phyloP scores from a whole-genome alignment of 164 flowering plant genomes.

The Magnolia sinica region DNA sequence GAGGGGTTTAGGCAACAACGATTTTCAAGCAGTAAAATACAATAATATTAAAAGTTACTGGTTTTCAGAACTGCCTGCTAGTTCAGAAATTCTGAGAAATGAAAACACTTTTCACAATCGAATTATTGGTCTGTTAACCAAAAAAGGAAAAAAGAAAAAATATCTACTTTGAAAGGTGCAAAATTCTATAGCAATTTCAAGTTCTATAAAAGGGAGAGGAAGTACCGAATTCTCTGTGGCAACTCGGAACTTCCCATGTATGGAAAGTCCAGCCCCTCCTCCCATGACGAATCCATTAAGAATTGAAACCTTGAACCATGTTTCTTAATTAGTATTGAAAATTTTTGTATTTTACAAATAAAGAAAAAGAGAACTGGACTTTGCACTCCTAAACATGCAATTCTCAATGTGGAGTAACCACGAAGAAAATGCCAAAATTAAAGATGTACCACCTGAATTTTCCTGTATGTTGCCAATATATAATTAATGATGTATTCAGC shows the following conservation, averaged over 20 bases:
- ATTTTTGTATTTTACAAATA: background rate
- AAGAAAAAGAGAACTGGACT: too few species aligned
- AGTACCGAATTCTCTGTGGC: conserved; percentile 90
- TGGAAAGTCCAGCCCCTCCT: conserved; percentile 87
- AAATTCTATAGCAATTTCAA: background rate
- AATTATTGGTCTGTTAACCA: background rate
- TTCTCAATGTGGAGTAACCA: background rate
- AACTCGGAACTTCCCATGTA: conserved; percentile 89
- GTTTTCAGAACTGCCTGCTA: too few species aligned
- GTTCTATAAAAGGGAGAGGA: conserved; percentile 5
- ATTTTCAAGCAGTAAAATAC: too few species aligned
- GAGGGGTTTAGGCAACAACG: too few species aligned
- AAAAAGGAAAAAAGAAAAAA: background rate
- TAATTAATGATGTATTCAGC: conserved; percentile 32
- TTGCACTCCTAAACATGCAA: background rate
- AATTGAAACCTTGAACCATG: conserved; percentile 69
- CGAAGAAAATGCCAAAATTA: background rate
- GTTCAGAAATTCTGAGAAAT: too few species aligned
- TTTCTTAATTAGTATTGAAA: conserved; percentile 1
- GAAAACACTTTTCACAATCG: too few species aligned
- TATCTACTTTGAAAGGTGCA: background rate
- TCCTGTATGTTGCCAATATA: conserved; percentile 42
- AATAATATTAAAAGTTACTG: too few species aligned
- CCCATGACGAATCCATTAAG: conserved; percentile 97
- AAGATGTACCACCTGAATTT: conserved; percentile 26